phyloP scores from a whole-genome alignment of 768 basidiomycete species.

The Auricularia auricula-judae region DNA sequence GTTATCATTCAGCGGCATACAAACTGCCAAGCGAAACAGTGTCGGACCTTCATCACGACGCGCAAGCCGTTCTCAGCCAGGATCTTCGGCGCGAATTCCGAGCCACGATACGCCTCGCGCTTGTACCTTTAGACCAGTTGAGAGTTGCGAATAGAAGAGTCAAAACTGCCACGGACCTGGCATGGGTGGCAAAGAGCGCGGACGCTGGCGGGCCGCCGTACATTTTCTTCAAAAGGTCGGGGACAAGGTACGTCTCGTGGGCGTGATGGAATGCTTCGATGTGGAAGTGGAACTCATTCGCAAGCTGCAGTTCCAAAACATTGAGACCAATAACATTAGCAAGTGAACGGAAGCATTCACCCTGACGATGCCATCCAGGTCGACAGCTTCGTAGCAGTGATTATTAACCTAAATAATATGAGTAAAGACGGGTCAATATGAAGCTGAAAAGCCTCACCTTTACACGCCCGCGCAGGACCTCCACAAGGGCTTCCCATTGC shows the following conservation, averaged over 20 bases:
- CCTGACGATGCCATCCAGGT: slow-evolving; percentile 57
- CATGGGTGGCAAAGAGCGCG: slow-evolving; percentile 73
- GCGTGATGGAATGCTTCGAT: slow-evolving; percentile 81
- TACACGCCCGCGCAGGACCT: slow-evolving; percentile 77
- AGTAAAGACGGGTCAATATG: too few relatives aligned
- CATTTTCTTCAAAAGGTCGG: slow-evolving; percentile 64
- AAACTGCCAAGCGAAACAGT: background rate
- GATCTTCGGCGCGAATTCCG: slow-evolving; percentile 71
- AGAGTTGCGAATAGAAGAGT: background rate
- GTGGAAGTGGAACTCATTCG: slow-evolving; percentile 83
- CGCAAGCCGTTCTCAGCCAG: slow-evolving; percentile 55
- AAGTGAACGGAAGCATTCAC: too few relatives aligned
- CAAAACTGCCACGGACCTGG: slow-evolving; percentile 25
- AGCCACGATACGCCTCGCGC: slow-evolving; percentile 70
- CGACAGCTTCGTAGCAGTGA: slow-evolving; percentile 66
- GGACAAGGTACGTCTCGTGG: slow-evolving; percentile 84
- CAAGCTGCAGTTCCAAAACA: slow-evolving; percentile 38
- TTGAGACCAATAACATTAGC: too few relatives aligned
- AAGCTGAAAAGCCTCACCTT: slow-evolving; percentile 26
- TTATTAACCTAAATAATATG: slow-evolving; percentile 21
- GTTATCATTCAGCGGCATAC: background rate
- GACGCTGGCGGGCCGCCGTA: slow-evolving; percentile 62
- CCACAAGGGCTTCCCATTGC: slow-evolving; percentile 70
- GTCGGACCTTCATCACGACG: slow-evolving; percentile 61
- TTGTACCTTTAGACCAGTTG: slow-evolving; percentile 26